Base-by-base conservation (phyloP, 306 rosid genomes). In the Ochetophila trinervis region DNA sequence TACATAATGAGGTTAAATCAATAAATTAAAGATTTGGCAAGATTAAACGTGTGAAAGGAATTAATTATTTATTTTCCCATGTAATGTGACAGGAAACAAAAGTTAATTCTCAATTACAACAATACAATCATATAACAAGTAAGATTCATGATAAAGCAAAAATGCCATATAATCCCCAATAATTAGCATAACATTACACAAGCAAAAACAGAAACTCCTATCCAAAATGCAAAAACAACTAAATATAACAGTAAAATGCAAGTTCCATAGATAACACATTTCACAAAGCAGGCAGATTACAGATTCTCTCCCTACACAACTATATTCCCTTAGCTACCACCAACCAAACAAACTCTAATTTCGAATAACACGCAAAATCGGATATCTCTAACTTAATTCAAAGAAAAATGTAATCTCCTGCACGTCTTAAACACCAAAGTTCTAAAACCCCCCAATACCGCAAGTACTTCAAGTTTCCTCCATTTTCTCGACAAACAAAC, bases 181-280 rank as follows among this genome's bases (percentile, higher is more conserved):
- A 60, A 60, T 18, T 35, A 35, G 30, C 36, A 9, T 35, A 44
- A 11, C 56, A 23, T 9, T 48, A 54, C 30, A 6, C 8, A 15
- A 48, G 20, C 32, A 30, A 12, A n/a, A 61, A 70, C 45, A 24
- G 23, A n/a, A 47, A 63, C 8, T 24, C 12, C 68, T 37, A 45
- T 20, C 36, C 20, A 9, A 70, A 8, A 61, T 44, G 48, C 70
- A 42, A 53, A 52, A 45, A 52, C 62, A 32, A n/a, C n/a, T n/a
- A 27, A 51, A 73, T 64, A 49, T 21, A 74, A 69, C 64, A 73
- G 74, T 74, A 35, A 19, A 59, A 6, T 13, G 8, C 19, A 50
- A 37, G 40, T 61, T 45, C 13, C 36, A 37, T 36, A 64, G 66
- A 45, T 20, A 61, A 62, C 53, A 65, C 20, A 14, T 55, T 50